phyloP scores from a whole-genome alignment of 345 rosid species.

The Salix koriyanagi region DNA sequence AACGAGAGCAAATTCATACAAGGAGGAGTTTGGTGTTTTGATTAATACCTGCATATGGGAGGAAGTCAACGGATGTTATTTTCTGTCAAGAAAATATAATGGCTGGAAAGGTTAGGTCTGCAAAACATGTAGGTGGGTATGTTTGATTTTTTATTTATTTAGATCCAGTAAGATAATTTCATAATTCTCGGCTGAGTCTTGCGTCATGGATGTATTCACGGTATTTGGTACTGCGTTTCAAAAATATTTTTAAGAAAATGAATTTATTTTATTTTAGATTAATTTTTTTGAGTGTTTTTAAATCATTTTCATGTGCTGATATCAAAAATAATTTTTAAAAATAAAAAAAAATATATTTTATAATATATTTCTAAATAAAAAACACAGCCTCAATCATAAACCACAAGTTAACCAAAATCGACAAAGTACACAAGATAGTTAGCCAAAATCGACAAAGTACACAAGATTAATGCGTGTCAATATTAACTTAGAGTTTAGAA shows the following conservation, averaged over 20 bases:
- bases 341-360: too few relatives aligned
- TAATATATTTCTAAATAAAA: too few relatives aligned
- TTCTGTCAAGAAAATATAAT: neutral
- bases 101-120: neutral
- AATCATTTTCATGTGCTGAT: rapidly evolving
- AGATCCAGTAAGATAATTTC: too few relatives aligned
- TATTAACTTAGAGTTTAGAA: neutral
- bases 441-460: neutral
- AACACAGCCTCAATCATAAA: neutral
- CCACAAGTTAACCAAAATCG: neutral
- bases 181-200: neutral
- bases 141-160: neutral
- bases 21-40: neutral
- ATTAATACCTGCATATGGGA: neutral
- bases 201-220: neutral
- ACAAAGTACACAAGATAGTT: neutral
- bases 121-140: neutral
- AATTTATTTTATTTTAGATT: too few relatives aligned
- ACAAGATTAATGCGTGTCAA: neutral
- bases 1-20: neutral
- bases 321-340: too few relatives aligned
- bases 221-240: too few relatives aligned
- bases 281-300: too few relatives aligned
- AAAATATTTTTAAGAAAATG: too few relatives aligned
- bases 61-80: neutral